phyloP scores from a whole-genome alignment of 768 basidiomycete genomes.

The Pisolithus marmoratus region DNA sequence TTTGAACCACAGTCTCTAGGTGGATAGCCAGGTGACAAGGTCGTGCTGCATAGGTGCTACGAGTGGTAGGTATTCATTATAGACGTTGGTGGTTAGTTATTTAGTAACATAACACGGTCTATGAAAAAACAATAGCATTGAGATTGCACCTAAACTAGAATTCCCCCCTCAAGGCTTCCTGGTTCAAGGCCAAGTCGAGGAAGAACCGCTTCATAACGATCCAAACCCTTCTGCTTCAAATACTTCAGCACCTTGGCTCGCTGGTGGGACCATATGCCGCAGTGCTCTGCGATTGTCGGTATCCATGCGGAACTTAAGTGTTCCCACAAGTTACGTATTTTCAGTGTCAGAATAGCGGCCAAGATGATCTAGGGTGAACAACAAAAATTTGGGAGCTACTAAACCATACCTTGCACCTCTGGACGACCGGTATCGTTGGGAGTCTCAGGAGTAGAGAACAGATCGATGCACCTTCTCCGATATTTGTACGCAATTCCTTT shows the following conservation, averaged over 20 bases:
- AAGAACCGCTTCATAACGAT: slow-evolving; percentile 71
- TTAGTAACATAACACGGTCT: too few species aligned
- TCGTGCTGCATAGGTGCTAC: too few species aligned
- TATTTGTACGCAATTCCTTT: slow-evolving; percentile 86
- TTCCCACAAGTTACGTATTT: slow-evolving; percentile 76
- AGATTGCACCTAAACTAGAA: slow-evolving; percentile 60
- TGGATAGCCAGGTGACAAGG: too few species aligned
- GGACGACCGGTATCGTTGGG: slow-evolving; percentile 74
- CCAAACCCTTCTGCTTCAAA: slow-evolving; percentile 55
- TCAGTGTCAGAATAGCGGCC: slow-evolving; percentile 85
- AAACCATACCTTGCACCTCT: slow-evolving; percentile 82
- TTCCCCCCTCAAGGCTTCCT: slow-evolving; percentile 82
- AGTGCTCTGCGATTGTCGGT: slow-evolving; percentile 73
- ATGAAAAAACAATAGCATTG: too few species aligned
- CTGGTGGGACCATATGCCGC: slow-evolving; percentile 71
- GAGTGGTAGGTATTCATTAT: too few species aligned
- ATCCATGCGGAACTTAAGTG: slow-evolving; percentile 76
- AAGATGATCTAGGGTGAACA: slow-evolving; percentile 2
- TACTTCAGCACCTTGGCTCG: slow-evolving; percentile 81
- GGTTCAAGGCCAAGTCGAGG: slow-evolving; percentile 72
- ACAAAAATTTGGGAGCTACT: not conserved
- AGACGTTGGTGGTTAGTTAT: too few species aligned
- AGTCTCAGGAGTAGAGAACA: slow-evolving; percentile 68
- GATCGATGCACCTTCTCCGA: slow-evolving; percentile 65
- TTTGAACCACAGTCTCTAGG: too few species aligned